Evolutionary conservation across 2,329 filamentous ascomycete species (phyloP), one percentile per base, ranked within the genome.

Genomic region (Dothiorella sarmentorum): DNA sequence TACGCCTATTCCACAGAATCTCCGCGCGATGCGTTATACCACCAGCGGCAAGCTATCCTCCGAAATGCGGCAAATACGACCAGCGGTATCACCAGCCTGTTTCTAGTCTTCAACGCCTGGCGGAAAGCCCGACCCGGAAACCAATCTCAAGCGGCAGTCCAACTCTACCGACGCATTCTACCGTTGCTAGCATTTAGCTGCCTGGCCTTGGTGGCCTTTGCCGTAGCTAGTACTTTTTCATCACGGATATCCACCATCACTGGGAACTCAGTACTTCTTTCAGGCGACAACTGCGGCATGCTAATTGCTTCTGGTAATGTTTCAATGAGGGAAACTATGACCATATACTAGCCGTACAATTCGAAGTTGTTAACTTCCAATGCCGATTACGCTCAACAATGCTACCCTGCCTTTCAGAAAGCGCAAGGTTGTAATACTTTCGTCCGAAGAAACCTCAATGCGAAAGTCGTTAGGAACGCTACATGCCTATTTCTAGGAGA

Each of bases 11-110:
- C 27, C 3, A 31, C 53, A 64, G 24, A 52, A 3, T 24, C 38
- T 2, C 57, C 65, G 6, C 61, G 62, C 3, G 67, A 69, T 40
- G 61, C 55, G 1, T n/a, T 70, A 1, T 60, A 70, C 45, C 67
- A 71, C 33, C 69, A 60, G 15, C 43, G 40, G 7, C 59, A 60
- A 27, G 59, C 43, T 4, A 24, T 52, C 1, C 59, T 60, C 11
- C 52, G 59, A n/a, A 61, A 61, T 29, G 18, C 60, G 6, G 40
- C 56, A 2, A 56, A 24, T 31, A 38, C 24, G 6, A 9, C 24
- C 4, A 43, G n/a, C 26, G 57, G 33, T n/a, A 3, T 49, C n/a
- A 24, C 22, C 2, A 27, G 29, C 17, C 17, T 60, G 5, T n/a
- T 35, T 7, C 17, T 15, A 7, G 9, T 49, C 10, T 40, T 40